These are phyloP conservation scores for Trichophyton rubrum DNA, from an alignment of 2,329 filamentous ascomycete species.

Conservation along the genomic window DNA sequence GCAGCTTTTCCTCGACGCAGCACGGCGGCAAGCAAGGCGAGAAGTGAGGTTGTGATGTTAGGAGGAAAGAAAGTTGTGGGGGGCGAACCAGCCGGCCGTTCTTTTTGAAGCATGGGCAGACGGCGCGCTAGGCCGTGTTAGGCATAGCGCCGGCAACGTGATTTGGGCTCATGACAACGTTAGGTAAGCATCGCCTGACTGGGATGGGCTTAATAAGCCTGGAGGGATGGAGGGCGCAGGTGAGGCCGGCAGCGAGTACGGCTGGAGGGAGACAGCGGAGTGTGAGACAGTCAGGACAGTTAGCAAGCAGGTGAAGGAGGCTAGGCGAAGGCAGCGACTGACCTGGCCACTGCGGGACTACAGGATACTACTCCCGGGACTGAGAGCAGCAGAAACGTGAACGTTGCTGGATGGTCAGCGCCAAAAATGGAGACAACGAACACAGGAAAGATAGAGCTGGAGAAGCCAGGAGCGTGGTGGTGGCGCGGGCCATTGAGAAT, in stretches of 20 bases:
- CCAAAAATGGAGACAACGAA: background rate
- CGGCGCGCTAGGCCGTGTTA: conserved; percentile 7
- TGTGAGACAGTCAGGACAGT: background rate
- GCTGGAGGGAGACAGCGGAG: background rate
- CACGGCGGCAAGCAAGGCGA: conserved; percentile 10
- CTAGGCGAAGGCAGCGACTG: background rate
- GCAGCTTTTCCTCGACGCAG: conserved; percentile 12
- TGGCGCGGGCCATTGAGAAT: background rate
- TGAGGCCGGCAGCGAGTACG: background rate
- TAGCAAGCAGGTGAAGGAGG: background rate
- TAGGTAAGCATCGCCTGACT: background rate
- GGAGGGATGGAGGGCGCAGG: background rate
- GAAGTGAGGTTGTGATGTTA: conserved; percentile 12
- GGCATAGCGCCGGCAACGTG: conserved; percentile 23
- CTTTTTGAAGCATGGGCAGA: conserved; percentile 31
- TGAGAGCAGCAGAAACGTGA: background rate
- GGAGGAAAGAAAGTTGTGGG: conserved; percentile 18
- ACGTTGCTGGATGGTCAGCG: background rate
- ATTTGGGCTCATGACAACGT: conserved; percentile 14
- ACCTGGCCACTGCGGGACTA: background rate
- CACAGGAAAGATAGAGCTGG: background rate
- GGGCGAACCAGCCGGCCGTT: conserved; percentile 13
- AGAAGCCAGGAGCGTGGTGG: background rate
- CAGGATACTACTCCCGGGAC: background rate
- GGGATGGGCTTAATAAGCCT: background rate